These are phyloP conservation scores for Plenodomus lindquistii DNA, from an alignment of 2,329 filamentous ascomycete genomes.

Conservation along the genomic window DNA sequence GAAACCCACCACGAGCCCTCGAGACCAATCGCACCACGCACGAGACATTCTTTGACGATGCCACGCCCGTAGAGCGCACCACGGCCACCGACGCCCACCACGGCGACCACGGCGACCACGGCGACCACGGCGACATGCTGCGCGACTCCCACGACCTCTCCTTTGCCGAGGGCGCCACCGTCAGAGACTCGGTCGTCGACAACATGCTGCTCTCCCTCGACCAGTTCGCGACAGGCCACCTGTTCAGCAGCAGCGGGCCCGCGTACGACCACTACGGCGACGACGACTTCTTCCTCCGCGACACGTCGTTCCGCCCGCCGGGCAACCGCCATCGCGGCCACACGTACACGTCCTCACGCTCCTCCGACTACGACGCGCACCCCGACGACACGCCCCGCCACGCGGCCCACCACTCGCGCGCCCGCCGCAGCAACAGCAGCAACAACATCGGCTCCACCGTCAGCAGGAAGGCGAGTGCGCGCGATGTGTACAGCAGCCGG, in stretches of 20 bases:
- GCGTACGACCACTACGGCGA: slow-evolving; percentile 46
- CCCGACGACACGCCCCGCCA: slow-evolving; percentile 46
- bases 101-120: slow-evolving; percentile 11
- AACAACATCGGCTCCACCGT: slow-evolving; percentile 61
- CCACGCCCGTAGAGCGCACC: slow-evolving; percentile 37
- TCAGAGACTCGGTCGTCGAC: slow-evolving; percentile 85
- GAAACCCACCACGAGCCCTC: slow-evolving; percentile 35
- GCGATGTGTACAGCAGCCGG: slow-evolving; percentile 35
- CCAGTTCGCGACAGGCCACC: slow-evolving; percentile 52
- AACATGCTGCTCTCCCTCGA: slow-evolving; percentile 95
- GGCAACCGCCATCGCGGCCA: slow-evolving; percentile 57
- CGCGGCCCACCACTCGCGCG: slow-evolving; percentile 50
- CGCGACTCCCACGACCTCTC: slow-evolving; percentile 83
- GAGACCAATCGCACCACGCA: slow-evolving; percentile 33
- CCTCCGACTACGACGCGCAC: slow-evolving; percentile 58
- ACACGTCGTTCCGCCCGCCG: slow-evolving; percentile 37
- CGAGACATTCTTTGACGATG: slow-evolving; percentile 44
- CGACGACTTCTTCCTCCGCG: slow-evolving; percentile 44
- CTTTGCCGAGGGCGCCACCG: slow-evolving; percentile 69
- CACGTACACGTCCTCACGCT: slow-evolving; percentile 63
- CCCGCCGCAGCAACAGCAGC: slow-evolving; percentile 78
- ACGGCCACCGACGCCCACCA: slow-evolving; percentile 18
- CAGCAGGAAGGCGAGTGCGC: slow-evolving; percentile 37
- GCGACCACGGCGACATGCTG: slow-evolving; percentile 21
- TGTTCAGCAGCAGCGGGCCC: slow-evolving; percentile 20